Conservation (phyloP, 78 protist species). For the Cyanophora paradoxa region DNA sequence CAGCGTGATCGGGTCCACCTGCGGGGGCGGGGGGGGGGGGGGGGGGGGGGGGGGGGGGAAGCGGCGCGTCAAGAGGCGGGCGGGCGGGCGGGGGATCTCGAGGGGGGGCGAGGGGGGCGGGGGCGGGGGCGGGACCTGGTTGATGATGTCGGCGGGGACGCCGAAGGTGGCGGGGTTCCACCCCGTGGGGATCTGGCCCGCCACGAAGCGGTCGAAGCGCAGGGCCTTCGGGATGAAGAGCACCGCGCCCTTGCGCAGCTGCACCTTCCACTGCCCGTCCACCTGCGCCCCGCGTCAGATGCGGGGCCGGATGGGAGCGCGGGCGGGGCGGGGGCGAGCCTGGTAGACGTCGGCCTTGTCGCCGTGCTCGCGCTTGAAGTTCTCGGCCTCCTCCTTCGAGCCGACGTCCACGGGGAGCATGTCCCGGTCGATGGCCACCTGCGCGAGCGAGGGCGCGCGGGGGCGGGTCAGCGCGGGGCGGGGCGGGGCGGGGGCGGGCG, state of each 20-base stretch:
- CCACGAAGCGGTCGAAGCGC: conserved; percentile 40
- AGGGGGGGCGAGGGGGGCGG: no score
- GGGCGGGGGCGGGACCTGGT: no score
- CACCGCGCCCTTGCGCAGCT: conserved; percentile 38
- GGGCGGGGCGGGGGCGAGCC: neutral
- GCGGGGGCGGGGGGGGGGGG: neutral
- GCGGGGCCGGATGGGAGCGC: no score
- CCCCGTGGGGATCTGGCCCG: conserved; percentile 64
- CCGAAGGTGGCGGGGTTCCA: conserved; percentile 51
- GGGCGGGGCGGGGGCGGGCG: no score
- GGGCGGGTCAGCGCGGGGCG: no score
- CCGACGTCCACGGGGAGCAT: conserved; percentile 42
- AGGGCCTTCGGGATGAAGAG: conserved; percentile 52
- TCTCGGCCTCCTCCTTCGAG: conserved; percentile 38
- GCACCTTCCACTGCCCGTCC: conserved; percentile 14
- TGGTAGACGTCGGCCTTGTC: conserved; percentile 16
- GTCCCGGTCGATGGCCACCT: conserved; percentile 41
- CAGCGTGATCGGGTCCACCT: conserved; percentile 55
- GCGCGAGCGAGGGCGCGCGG: no score
- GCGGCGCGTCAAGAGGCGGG: no score
- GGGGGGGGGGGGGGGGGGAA: no score
- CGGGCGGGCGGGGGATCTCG: no score
- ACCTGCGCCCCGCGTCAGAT: no score
- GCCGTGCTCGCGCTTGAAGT: conserved; percentile 46
- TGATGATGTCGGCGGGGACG: conserved; percentile 43